Evolutionary conservation across 129 eudicot species (phyloP).

Genomic region (Escallonia rubra): DNA sequence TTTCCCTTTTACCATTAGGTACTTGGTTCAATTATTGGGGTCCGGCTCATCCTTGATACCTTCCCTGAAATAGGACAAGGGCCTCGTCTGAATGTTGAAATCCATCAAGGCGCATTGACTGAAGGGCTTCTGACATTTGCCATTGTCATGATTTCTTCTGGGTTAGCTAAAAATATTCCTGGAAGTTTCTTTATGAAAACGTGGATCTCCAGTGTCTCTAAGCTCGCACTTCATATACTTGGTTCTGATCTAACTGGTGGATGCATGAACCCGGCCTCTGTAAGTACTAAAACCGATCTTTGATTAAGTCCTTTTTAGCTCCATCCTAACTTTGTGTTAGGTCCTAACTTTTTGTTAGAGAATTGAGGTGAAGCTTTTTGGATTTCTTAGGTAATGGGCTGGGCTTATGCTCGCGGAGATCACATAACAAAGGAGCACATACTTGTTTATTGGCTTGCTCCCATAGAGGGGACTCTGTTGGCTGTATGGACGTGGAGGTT

Average conservation of each 20-base stretch:
- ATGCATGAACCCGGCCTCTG: conserved; percentile 94
- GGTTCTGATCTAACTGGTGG: conserved; percentile 93
- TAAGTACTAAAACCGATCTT: conserved; percentile 29
- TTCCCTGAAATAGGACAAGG: conserved; percentile 73
- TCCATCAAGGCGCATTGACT: conserved; percentile 75
- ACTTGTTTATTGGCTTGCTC: conserved; percentile 87
- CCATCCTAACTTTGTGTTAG: background rate
- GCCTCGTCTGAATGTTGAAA: conserved; percentile 66
- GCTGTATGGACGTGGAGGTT: conserved; percentile 59
- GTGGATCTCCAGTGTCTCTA: conserved; percentile 86
- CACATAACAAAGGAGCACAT: conserved; percentile 76
- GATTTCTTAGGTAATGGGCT: conserved; percentile 71
- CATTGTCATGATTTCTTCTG: conserved; percentile 51
- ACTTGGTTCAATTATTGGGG: conserved; percentile 72
- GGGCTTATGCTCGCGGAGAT: conserved; percentile 93
- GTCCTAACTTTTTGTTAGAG: background rate
- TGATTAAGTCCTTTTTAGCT: conserved; percentile 2
- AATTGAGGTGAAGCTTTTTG: conserved; percentile 8
- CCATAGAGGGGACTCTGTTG: conserved; percentile 57
- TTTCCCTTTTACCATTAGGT: conserved; percentile 38
- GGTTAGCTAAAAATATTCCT: conserved; percentile 50
- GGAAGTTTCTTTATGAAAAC: conserved; percentile 74
- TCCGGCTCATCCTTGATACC: conserved; percentile 52
- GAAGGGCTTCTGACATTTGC: conserved; percentile 80
- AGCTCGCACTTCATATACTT: conserved; percentile 80